A percentile compares a stretch with the other conserved stretches of the same genome.
Conservation (phyloP, 257 asterid species). For the Avicennia marina region DNA sequence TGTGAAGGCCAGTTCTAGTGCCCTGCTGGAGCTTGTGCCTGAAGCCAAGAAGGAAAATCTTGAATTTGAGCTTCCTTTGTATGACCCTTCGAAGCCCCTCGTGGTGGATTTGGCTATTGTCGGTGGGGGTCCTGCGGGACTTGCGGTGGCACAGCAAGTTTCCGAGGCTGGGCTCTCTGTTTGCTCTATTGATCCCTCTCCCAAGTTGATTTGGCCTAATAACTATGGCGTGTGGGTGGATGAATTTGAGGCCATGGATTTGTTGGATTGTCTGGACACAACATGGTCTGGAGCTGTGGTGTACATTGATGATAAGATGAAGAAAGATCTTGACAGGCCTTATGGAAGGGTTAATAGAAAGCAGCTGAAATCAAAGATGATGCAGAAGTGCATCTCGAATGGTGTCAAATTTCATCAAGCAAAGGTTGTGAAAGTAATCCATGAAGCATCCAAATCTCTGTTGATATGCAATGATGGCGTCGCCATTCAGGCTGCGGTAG, state of each 20-base stretch:
- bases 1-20: conserved; percentile 52
- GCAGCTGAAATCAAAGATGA: conserved; percentile 88
- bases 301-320: conserved; percentile 49
- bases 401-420: conserved; percentile 97
- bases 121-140: conserved; percentile 99
- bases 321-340: conserved; percentile 76
- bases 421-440: conserved; percentile 81
- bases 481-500: conserved; percentile 78
- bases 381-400: conserved; percentile 83
- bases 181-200: conserved; percentile 91
- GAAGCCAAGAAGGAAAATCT: conserved; percentile 88
- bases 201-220: conserved; percentile 90
- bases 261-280: conserved; percentile 89
- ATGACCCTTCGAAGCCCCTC: conserved; percentile 60
- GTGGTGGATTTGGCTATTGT: conserved; percentile 90
- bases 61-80: conserved; percentile 88
- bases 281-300: conserved; percentile 94
- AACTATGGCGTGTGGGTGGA: conserved; percentile 99
- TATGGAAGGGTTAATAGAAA: conserved; percentile 90
- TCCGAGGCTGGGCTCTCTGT: conserved; percentile 94
- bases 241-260: conserved; percentile 97
- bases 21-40: conserved; percentile 89
- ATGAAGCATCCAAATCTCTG: conserved; percentile 78
- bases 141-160: conserved; percentile 97
- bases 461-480: conserved; percentile 87